Percentiles rank a stretch among this genome's conserved stretches.
Conservation (phyloP, 352 stramenopile genomes). For the Globisporangium canariense region DNA sequence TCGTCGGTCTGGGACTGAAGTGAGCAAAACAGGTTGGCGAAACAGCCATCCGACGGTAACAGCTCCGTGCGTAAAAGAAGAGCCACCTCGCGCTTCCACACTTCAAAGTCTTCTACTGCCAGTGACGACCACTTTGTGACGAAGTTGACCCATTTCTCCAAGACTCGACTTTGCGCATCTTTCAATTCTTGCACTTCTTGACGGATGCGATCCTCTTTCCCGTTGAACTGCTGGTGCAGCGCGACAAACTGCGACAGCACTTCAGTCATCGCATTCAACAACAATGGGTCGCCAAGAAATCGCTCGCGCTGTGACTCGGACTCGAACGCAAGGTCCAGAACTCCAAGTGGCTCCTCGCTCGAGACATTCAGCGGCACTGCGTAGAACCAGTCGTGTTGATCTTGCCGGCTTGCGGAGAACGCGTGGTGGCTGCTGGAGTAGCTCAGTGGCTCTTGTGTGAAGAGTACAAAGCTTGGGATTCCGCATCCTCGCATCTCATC, state of each 20-base stretch:
- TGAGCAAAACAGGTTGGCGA: conserved; percentile 11
- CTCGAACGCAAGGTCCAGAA: conserved; percentile 19
- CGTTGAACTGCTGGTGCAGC: neutral
- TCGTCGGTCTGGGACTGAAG: neutral
- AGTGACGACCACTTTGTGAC: conserved; percentile 12
- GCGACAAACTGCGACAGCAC: neutral
- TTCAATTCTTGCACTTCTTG: neutral
- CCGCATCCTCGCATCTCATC: neutral
- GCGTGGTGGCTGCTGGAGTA: conserved; percentile 9
- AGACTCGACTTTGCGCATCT: neutral
- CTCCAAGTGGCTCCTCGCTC: neutral
- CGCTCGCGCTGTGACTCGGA: conserved; percentile 9
- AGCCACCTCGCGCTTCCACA: conserved; percentile 6
- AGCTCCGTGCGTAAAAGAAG: conserved; percentile 3
- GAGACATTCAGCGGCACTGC: conserved; percentile 2
- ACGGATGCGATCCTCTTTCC: neutral
- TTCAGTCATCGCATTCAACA: neutral
- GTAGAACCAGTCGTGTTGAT: conserved; percentile 4
- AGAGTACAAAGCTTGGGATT: conserved; percentile 7
- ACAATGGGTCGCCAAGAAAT: conserved; percentile 1
- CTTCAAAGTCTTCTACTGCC: neutral
- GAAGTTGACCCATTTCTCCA: conserved; percentile 9
- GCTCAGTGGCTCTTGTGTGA: conserved; percentile 9
- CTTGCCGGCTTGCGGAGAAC: neutral
- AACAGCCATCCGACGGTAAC: conserved; percentile 1